Evolutionary conservation across 108 stramenopile genomes (phyloP).

Genomic region (Mayamaea pseudoterrestris): DNA sequence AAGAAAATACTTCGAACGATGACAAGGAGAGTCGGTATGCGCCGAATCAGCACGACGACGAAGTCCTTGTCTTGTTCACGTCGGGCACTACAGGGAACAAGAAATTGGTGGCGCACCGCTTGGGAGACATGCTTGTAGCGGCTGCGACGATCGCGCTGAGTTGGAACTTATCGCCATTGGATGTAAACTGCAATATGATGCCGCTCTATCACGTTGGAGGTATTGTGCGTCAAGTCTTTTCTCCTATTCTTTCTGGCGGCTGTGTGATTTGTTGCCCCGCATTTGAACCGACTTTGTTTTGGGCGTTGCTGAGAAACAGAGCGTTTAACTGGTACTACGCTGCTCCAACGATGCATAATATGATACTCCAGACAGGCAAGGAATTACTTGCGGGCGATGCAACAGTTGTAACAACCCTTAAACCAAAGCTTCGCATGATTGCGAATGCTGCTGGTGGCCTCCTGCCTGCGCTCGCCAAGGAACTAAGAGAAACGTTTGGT

Average conservation of each 20-base stretch:
- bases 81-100: slow-evolving; percentile 63
- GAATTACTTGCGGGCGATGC: slow-evolving; percentile 1
- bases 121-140: slow-evolving; percentile 34
- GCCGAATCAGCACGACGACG: slow-evolving; percentile 31
- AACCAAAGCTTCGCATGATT: slow-evolving; percentile 35
- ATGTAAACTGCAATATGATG: slow-evolving; percentile 67
- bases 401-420: background rate
- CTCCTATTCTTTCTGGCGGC: slow-evolving; percentile 41
- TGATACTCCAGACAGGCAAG: slow-evolving; percentile 25
- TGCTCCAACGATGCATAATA: slow-evolving; percentile 67
- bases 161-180: slow-evolving; percentile 36
- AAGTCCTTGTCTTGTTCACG: slow-evolving; percentile 52
- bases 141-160: slow-evolving; percentile 32
- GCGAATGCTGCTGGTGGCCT: slow-evolving; percentile 64
- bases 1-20: background rate
- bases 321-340: slow-evolving; percentile 59
- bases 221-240: slow-evolving; percentile 38
- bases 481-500: slow-evolving; percentile 24
- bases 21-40: background rate
- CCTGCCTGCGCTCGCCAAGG: slow-evolving; percentile 31
- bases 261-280: slow-evolving; percentile 47
- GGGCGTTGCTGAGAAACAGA: slow-evolving; percentile 16
- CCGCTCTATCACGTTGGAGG: slow-evolving; percentile 62
- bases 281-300: slow-evolving; percentile 40
- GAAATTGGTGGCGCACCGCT: slow-evolving; percentile 49